These are phyloP conservation scores for Wickerhamomyces chaumierensis DNA, from an alignment of 805 yeast genomes.

Conservation along the genomic window DNA sequence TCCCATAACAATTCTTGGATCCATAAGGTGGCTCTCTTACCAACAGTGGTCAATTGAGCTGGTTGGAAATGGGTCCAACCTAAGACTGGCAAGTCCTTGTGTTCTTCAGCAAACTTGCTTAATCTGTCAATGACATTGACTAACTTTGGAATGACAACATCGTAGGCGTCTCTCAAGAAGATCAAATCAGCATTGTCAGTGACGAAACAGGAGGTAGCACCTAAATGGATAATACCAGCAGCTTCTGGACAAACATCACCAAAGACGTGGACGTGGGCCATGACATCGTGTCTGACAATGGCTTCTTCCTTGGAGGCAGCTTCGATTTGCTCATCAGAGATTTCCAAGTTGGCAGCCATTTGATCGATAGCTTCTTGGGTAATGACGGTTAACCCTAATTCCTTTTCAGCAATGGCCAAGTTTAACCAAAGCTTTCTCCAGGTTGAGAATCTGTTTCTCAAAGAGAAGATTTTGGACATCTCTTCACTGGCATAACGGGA, in stretches of 20 bases:
- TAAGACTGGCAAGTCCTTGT: slow-evolving; percentile 91
- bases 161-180: slow-evolving; percentile 92
- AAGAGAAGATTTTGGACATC: slow-evolving; percentile 87
- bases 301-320: slow-evolving; percentile 91
- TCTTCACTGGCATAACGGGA: slow-evolving; percentile 97
- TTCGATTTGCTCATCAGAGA: slow-evolving; percentile 88
- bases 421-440: slow-evolving; percentile 98
- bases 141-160: slow-evolving; percentile 82
- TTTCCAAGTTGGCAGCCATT: slow-evolving; percentile 64
- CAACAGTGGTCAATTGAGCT: slow-evolving; percentile 96
- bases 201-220: slow-evolving; percentile 96
- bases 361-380: slow-evolving; percentile 87
- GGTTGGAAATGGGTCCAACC: slow-evolving; percentile 99
- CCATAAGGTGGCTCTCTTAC: slow-evolving; percentile 97
- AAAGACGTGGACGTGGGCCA: slow-evolving; percentile 97
- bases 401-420: slow-evolving; percentile 90
- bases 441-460: slow-evolving; percentile 89
- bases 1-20: slow-evolving; percentile 97
- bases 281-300: slow-evolving; percentile 96
- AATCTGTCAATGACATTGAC: slow-evolving; percentile 92
- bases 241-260: slow-evolving; percentile 92
- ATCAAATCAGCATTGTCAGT: slow-evolving; percentile 98
- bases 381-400: slow-evolving; percentile 75
- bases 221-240: slow-evolving; percentile 94
- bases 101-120: slow-evolving; percentile 74